These are phyloP conservation scores for Pseudogymnoascus pannorum DNA, from an alignment of 2,329 filamentous ascomycete species.

Conservation along the genomic window DNA sequence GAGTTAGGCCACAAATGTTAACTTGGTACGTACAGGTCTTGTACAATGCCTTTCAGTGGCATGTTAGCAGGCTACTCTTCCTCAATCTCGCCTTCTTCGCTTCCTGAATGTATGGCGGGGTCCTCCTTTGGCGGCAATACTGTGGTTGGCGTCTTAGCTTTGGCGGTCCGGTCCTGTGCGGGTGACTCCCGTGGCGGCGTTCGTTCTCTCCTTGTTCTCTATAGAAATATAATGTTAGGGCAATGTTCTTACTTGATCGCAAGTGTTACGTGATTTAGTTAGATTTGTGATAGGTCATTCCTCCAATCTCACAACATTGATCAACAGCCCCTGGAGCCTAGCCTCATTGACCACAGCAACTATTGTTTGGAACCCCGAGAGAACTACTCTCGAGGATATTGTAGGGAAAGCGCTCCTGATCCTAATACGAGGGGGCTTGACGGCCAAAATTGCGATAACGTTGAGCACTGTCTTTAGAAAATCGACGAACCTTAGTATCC, in stretches of 20 bases:
- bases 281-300: not conserved
- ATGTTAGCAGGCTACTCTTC: slow-evolving; percentile 40
- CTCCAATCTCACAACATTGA: not conserved
- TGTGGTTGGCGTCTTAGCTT: slow-evolving; percentile 48
- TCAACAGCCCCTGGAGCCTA: not conserved
- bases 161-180: slow-evolving; percentile 47
- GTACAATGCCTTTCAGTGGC: slow-evolving; percentile 1
- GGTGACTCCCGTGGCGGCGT: slow-evolving; percentile 44
- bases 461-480: not conserved
- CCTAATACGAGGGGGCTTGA: not conserved
- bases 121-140: slow-evolving; percentile 36
- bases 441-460: not conserved
- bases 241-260: slow-evolving; percentile 4
- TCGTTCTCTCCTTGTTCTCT: slow-evolving; percentile 53
- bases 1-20: slow-evolving; percentile 21
- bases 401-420: not conserved
- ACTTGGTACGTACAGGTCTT: slow-evolving; percentile 29
- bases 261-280: slow-evolving; percentile 23
- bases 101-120: slow-evolving; percentile 57
- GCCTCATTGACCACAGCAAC: not conserved
- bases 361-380: not conserved
- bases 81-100: slow-evolving; percentile 97
- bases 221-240: slow-evolving; percentile 14
- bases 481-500: slow-evolving; percentile 50
- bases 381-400: not conserved